Conservation (phyloP, 2,329 filamentous ascomycete species). For the Cadophora gregata region DNA sequence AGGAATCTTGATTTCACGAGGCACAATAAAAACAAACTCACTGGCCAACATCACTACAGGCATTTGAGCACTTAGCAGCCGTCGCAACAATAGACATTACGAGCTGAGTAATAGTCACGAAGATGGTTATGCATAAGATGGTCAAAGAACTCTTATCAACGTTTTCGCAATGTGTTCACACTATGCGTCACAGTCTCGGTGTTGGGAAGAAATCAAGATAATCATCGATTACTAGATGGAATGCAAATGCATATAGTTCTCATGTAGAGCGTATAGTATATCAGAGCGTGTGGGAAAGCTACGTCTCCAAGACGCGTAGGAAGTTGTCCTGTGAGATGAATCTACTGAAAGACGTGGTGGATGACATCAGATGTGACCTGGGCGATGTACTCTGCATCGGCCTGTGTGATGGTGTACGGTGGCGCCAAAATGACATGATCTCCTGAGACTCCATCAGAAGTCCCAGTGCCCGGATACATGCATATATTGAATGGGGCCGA, state of each 20-base stretch:
- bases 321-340: not conserved
- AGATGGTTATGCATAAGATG: too few species aligned
- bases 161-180: not conserved
- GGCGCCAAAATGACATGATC: slow-evolving; percentile 69
- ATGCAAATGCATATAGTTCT: not conserved
- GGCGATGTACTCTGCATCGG: slow-evolving; percentile 61
- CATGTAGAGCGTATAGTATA: not conserved
- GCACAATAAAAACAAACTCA: too few species aligned
- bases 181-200: not conserved
- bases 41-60: not conserved
- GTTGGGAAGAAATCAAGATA: not conserved
- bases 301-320: not conserved
- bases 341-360: slow-evolving; percentile 34
- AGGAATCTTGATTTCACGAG: too few species aligned
- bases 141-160: not conserved
- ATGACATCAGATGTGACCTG: slow-evolving; percentile 44
- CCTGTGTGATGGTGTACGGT: slow-evolving; percentile 60
- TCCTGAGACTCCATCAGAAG: slow-evolving; percentile 59
- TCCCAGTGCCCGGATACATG: slow-evolving; percentile 65
- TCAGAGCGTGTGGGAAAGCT: not conserved
- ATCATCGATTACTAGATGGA: not conserved
- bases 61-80: not conserved
- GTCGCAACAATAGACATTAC: not conserved
- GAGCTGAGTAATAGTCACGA: too few species aligned
- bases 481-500: slow-evolving; percentile 55